Percentiles rank a stretch among this genome's conserved stretches.
These are phyloP conservation scores for Colletotrichum sp. DNA, from an alignment of 2,329 filamentous ascomycete species.

Conservation along the genomic window DNA sequence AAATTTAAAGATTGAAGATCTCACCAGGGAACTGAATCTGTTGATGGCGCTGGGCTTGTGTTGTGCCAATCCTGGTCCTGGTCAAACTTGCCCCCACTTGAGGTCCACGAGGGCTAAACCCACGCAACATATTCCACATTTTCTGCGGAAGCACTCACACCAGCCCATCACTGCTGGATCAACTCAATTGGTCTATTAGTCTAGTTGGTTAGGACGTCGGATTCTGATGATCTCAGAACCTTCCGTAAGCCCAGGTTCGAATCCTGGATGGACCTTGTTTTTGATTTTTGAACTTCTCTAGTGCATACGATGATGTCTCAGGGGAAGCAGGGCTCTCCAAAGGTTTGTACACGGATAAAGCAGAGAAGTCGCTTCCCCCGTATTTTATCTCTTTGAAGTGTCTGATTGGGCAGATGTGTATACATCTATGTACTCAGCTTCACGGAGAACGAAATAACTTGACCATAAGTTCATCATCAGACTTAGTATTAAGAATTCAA, in stretches of 20 bases:
- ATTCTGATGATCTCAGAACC: neutral
- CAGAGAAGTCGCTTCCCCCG: no score
- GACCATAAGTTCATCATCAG: no score
- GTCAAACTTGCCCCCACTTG: neutral
- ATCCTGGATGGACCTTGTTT: constrained; percentile 25
- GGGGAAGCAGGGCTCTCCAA: neutral
- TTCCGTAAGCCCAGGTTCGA: constrained; percentile 18
- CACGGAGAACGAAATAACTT: no score
- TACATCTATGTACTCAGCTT: no score
- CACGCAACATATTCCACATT: neutral
- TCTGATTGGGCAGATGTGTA: no score
- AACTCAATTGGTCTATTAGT: neutral
- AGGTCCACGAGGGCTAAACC: neutral
- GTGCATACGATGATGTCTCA: neutral
- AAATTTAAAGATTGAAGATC: neutral
- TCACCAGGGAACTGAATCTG: neutral
- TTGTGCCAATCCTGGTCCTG: neutral
- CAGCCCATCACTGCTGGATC: fast-evolving
- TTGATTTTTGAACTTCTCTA: neutral
- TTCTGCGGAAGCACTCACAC: fast-evolving
- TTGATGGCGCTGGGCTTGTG: neutral
- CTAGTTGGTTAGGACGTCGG: constrained; percentile 19
- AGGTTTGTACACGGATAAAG: neutral
- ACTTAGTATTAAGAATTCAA: no score
- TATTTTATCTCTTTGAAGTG: neutral